A percentile compares a stretch with the other conserved stretches of the same genome.
phyloP scores from a whole-genome alignment of 208 protist species.

The Leishmania lainsoni region DNA sequence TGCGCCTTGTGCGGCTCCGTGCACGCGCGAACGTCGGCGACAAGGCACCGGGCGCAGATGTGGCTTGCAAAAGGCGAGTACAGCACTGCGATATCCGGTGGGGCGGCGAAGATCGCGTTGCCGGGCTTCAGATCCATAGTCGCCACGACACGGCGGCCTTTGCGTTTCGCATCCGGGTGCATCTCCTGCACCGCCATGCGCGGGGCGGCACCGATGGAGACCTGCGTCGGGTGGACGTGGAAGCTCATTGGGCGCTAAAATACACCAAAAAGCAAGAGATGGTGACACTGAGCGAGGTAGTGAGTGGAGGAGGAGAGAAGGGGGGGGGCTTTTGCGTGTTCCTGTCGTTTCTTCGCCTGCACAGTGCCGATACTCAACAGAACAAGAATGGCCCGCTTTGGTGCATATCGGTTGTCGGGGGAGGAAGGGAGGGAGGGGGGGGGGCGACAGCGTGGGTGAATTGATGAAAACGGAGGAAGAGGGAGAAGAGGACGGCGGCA shows the following conservation, averaged over 20 bases:
- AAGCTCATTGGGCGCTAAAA: neutral
- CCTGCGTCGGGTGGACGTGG: constrained; percentile 1
- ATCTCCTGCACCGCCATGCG: constrained; percentile 32
- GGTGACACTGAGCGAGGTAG: neutral
- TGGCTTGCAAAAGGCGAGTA: constrained; percentile 66
- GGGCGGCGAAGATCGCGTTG: constrained; percentile 38
- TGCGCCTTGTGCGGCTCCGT: neutral
- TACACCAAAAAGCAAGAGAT: neutral
- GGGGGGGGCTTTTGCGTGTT: no score
- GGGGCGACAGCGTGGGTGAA: no score
- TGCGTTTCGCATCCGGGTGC: constrained; percentile 18
- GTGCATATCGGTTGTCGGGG: no score
- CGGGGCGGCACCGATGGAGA: constrained; percentile 10
- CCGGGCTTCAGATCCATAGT: constrained; percentile 35
- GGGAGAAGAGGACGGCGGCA: no score
- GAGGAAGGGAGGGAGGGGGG: no score
- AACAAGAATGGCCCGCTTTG: no score
- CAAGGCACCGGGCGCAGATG: constrained; percentile 69
- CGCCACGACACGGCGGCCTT: constrained; percentile 72
- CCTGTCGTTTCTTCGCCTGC: no score
- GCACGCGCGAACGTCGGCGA: constrained; percentile 12
- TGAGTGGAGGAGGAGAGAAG: neutral
- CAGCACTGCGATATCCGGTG: constrained; percentile 65
- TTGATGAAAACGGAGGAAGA: no score
- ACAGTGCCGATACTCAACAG: no score